Evolutionary conservation across 495 filamentous ascomycete species (phyloP).

Genomic region (Daldinia vernicosa): DNA sequence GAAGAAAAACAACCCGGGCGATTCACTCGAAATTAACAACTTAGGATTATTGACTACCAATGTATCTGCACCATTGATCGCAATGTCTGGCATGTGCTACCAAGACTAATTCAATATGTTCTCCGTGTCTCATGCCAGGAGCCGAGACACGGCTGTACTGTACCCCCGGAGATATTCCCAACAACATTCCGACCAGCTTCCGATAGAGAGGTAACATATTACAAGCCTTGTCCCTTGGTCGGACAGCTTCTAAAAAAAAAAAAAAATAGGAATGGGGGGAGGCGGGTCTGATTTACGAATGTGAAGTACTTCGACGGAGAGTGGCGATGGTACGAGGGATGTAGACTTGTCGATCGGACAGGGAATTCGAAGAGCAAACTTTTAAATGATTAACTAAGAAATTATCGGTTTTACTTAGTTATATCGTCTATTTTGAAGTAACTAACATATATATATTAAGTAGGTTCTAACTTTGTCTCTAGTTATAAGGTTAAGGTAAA

Average conservation of each 20-base stretch:
- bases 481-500: no score
- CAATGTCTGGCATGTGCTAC: neutral
- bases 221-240: neutral
- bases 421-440: no score
- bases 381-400: no score
- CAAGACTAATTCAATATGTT: neutral
- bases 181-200: constrained; percentile 1
- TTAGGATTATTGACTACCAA: no score
- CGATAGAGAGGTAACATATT: neutral
- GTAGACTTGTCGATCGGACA: neutral
- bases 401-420: no score
- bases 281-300: neutral
- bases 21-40: neutral
- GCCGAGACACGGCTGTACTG: constrained; percentile 9
- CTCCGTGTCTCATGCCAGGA: neutral
- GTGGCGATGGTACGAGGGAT: neutral
- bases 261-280: neutral
- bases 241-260: neutral
- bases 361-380: no score
- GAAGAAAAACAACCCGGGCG: neutral
- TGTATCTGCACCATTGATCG: neutral
- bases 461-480: no score
- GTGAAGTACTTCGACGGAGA: neutral
- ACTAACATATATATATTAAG: no score
- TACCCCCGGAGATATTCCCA: neutral